Percentiles rank a stretch among this genome's conserved stretches.
These are phyloP conservation scores for Trichocladium uniseriatum DNA, from an alignment of 495 filamentous ascomycete genomes.

Conservation along the genomic window DNA sequence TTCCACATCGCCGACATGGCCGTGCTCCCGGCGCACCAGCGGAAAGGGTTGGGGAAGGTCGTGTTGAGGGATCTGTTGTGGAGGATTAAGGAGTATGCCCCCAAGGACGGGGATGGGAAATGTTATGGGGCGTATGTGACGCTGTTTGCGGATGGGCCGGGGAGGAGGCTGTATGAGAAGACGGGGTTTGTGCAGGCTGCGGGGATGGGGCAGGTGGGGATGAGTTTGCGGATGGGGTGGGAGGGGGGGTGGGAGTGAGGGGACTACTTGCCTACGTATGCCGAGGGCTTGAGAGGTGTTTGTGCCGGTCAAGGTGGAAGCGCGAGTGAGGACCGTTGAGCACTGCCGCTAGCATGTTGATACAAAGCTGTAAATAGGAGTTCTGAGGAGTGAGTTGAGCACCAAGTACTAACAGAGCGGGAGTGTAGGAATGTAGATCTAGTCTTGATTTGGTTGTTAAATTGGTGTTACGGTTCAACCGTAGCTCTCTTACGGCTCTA, in stretches of 20 bases:
- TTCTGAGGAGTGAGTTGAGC: no score
- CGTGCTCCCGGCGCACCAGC: constrained; percentile 40
- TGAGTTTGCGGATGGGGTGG: constrained; percentile 8
- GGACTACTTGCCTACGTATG: no score
- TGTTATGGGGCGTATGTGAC: constrained; percentile 34
- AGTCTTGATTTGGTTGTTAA: no score
- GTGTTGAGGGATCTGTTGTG: constrained; percentile 36
- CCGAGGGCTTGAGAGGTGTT: no score
- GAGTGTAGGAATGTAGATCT: no score
- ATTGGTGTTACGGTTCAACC: no score
- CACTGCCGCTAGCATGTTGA: no score
- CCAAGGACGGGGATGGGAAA: constrained; percentile 17
- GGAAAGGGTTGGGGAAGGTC: constrained; percentile 40
- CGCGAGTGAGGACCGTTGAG: no score
- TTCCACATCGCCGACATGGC: constrained; percentile 47
- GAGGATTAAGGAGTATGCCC: constrained; percentile 31
- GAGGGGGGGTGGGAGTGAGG: not conserved
- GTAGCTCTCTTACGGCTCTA: no score
- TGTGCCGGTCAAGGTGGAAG: no score
- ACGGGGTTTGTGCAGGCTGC: constrained; percentile 40
- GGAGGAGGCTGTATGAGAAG: constrained; percentile 35
- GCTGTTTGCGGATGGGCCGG: constrained; percentile 39
- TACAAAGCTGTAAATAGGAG: no score
- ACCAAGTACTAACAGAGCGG: no score
- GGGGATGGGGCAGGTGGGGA: constrained; percentile 7